Evolutionary conservation across 306 rosid species (phyloP).

Genomic region (Medicago ruthenica): DNA sequence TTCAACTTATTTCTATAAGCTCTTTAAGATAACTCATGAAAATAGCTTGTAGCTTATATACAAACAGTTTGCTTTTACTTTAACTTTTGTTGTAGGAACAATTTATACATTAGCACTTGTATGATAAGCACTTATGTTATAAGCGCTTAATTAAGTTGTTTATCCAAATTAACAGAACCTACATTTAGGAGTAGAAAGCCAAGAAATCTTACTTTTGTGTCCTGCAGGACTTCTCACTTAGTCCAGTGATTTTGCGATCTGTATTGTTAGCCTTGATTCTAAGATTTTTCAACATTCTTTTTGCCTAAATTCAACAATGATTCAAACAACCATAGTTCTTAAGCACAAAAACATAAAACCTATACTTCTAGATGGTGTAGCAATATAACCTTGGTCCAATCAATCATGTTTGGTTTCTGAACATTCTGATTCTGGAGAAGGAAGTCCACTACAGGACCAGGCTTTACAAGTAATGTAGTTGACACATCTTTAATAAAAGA

Average conservation of each 20-base stretch:
- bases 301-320: constrained; percentile 45
- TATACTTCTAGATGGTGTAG: background rate
- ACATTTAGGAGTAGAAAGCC: background rate
- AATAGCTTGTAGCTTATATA: too few species aligned
- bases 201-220: constrained; percentile 40
- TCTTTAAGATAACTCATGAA: too few species aligned
- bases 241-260: constrained; percentile 62
- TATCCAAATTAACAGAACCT: too few species aligned
- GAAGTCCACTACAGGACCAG: constrained; percentile 59
- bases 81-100: too few species aligned
- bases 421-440: constrained; percentile 50
- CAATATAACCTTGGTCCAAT: constrained; percentile 57
- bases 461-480: constrained; percentile 53
- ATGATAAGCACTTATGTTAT: too few species aligned
- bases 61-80: too few species aligned
- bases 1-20: too few species aligned
- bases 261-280: constrained; percentile 48
- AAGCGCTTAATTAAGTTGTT: too few species aligned
- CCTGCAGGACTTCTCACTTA: constrained; percentile 57
- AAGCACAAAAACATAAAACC: background rate
- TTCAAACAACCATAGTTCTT: background rate
- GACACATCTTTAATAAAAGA: constrained; percentile 50
- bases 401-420: constrained; percentile 31
- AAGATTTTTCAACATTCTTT: constrained; percentile 49
- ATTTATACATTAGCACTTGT: too few species aligned